phyloP scores from a whole-genome alignment of 148 eudicot species.

The Pouteria glomerata region DNA sequence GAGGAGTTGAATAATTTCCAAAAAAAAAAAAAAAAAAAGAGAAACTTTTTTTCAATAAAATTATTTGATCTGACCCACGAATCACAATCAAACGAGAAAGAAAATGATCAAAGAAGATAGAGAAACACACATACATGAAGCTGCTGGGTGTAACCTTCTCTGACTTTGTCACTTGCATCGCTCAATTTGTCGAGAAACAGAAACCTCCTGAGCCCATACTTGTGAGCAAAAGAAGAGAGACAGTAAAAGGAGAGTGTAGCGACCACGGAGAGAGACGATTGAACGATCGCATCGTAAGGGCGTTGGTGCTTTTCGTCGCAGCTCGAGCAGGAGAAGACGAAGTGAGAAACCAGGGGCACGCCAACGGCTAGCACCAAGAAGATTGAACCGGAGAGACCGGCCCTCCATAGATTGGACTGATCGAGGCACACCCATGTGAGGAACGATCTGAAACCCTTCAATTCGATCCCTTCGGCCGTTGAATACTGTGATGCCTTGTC shows the following conservation, averaged over 20 bases:
- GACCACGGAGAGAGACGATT: constrained; percentile 53
- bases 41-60: too few relatives aligned
- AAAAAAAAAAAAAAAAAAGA: too few relatives aligned
- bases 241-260: constrained; percentile 54
- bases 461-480: constrained; percentile 26
- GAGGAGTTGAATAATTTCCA: too few relatives aligned
- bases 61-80: too few relatives aligned
- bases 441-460: constrained; percentile 31
- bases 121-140: constrained; percentile 45
- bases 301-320: constrained; percentile 48
- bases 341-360: constrained; percentile 60
- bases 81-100: too few relatives aligned
- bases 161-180: constrained; percentile 60
- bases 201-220: constrained; percentile 66
- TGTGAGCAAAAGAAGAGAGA: constrained; percentile 45
- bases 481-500: constrained; percentile 8
- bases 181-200: constrained; percentile 65
- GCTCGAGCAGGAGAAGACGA: constrained; percentile 39
- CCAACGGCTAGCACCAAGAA: constrained; percentile 55
- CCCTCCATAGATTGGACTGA: constrained; percentile 49
- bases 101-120: neutral
- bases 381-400: constrained; percentile 56
- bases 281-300: constrained; percentile 67
- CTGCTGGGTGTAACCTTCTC: constrained; percentile 52
- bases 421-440: constrained; percentile 65